Evolutionary conservation across 805 yeast genomes (phyloP).

Genomic region (Blastobotrys muscicola): DNA sequence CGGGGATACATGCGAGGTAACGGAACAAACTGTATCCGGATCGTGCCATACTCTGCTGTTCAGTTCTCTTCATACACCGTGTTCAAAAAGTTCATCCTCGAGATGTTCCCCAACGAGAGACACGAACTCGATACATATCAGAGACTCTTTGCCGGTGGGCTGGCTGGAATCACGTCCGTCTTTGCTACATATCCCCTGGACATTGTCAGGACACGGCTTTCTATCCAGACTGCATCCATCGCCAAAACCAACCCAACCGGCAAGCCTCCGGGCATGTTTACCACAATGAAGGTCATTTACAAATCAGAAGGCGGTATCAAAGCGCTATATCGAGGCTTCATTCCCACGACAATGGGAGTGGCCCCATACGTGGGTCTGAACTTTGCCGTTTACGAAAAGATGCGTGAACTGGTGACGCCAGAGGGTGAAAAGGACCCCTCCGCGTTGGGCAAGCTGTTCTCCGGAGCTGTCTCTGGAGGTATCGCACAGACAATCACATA

Average conservation of each 20-base stretch:
- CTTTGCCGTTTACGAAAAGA: slow-evolving; percentile 78
- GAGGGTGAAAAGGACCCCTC: slow-evolving; percentile 26
- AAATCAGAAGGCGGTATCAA: slow-evolving; percentile 68
- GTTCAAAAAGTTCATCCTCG: slow-evolving; percentile 36
- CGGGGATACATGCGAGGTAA: slow-evolving; percentile 86
- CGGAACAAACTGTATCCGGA: slow-evolving; percentile 78
- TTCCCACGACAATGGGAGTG: slow-evolving; percentile 89
- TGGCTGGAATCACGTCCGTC: slow-evolving; percentile 76
- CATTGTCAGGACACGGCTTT: slow-evolving; percentile 77
- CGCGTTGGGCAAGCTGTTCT: slow-evolving; percentile 48
- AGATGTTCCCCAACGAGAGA: background rate
- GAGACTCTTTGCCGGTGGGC: slow-evolving; percentile 65
- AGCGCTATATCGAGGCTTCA: slow-evolving; percentile 74
- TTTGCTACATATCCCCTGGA: slow-evolving; percentile 86
- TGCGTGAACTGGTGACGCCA: slow-evolving; percentile 47
- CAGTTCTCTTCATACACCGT: slow-evolving; percentile 79
- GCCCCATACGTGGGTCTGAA: slow-evolving; percentile 94
- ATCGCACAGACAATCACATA: slow-evolving; percentile 84
- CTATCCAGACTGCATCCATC: slow-evolving; percentile 75
- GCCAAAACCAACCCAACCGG: slow-evolving; percentile 4
- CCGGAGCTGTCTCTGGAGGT: slow-evolving; percentile 86
- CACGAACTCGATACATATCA: slow-evolving; percentile 41
- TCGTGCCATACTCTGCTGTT: slow-evolving; percentile 89
- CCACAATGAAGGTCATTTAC: slow-evolving; percentile 51
- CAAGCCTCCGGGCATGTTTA: slow-evolving; percentile 64